Evolutionary conservation across 345 rosid species (phyloP), one percentile per base, ranked within the genome.

Genomic region (Salix dunnii): DNA sequence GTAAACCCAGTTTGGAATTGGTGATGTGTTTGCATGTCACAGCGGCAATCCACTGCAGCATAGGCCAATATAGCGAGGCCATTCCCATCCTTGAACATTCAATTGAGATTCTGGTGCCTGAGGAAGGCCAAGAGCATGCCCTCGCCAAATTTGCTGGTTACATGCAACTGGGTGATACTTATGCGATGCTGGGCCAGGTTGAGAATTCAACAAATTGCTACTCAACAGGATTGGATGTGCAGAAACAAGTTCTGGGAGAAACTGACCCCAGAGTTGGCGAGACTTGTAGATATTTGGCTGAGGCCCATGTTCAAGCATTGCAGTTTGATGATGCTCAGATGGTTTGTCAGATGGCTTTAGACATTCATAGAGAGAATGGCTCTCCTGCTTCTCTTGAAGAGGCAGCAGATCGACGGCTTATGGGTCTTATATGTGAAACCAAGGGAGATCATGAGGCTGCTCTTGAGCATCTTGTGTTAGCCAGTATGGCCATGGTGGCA

Each of bases 141-240:
- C 88, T 96, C 4, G 99, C 99, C 18, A 96, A 96, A 74, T 96
- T 96, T 64, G 90, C 97, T 2, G 97, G 99, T 53, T 88, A 95
- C 77, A 96, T 96, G 99, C 99, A 93, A 84, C 86, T 96, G 17
- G 99, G 99, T 73, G 99, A 96, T 78, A 86, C 96, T 51, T 90
- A 92, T 53, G 94, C 89, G 23, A 82, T 89, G 83, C 84, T 96
- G 82, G 99, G 97, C 42, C 98, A 96, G 81, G 82, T 87, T 53
- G 98, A 92, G 84, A 93, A 92, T 74, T 89, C 99, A 10, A 83
- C 90, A 11, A 78, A 89, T 64, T 88, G 86, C 42, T 96, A 96
- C 72, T 86, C 95, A 0, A 91, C 94, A 2, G 98, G 99, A 64
- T 76, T 96, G 86, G 98, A 96, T 89, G 90, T 96, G 0, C 99